Base-by-base conservation (phyloP, 2,329 filamentous ascomycete species). In the Capronia epimyces region DNA sequence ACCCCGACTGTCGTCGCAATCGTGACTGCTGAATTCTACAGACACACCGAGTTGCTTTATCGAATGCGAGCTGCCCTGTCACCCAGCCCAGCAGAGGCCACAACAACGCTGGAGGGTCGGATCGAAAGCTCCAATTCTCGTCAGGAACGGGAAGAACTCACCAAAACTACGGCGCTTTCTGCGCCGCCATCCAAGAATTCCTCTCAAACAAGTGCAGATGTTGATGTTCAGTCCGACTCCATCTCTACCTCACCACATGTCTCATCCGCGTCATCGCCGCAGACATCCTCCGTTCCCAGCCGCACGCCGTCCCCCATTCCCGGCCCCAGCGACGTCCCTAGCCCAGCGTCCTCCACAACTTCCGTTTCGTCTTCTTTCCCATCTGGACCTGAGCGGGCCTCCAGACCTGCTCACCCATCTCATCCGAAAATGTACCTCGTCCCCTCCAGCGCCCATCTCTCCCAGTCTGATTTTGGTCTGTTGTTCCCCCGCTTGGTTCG, bases 391-490 rank as follows among this genome's bases (percentile, higher is more conserved):
- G 29, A 39, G 5, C 20, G n/a, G 15, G 27, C 32, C 18, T 12
- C 40, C 2, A 41, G 46, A 2, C n/a, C 51, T 46, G 16, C 34
- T 37, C 34, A 18, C 3, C 34, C 34, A 18, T 37, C 68, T 67
- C 3, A 16, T 49, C 83, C 87, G 3, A 78, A 83, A 59, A 80
- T 91, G 62, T 94, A 87, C 70, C 91, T 87, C 65, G 82, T 87
- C 2, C 66, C 75, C 12, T 73, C 78, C 39, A 86, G 83, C n/a
- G 87, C 88, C 0, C 89, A 95, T 65, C 76, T 94, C 21, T 87
- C 79, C 51, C 89, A 94, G 67, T 86, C 82, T 16, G 89, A 95
- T 63, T 94, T 93, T 60, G 89, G 86, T 29, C 71, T 93, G 20
- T 69, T 95, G 18, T 94, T 94, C 63, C 87, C 87, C 0, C 86